Conservation (phyloP, 2,329 filamentous ascomycete genomes). For the Claviceps fusiformis region DNA sequence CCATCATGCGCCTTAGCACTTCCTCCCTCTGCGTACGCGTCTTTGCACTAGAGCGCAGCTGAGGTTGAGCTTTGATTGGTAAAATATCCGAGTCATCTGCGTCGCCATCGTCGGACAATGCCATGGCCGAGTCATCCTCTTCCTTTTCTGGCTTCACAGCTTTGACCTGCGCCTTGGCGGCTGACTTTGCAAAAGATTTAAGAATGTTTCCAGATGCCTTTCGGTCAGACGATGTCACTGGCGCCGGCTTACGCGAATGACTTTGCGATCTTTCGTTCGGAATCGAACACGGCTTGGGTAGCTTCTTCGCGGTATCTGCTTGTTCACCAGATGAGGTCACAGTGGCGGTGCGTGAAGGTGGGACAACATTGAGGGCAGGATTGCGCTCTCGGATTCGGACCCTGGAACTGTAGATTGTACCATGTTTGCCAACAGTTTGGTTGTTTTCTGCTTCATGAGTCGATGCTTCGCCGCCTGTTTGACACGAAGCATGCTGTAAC, state of each 20-base stretch:
- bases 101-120: slow-evolving; percentile 27
- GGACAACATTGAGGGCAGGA: background rate
- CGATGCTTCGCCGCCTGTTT: background rate
- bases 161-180: slow-evolving; percentile 22
- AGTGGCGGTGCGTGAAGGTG: background rate
- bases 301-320: slow-evolving; percentile 17
- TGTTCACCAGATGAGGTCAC: background rate
- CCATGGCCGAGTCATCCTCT: slow-evolving; percentile 17
- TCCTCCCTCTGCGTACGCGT: slow-evolving; percentile 25
- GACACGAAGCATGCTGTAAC: background rate
- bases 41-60: slow-evolving; percentile 14
- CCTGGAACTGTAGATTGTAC: slow-evolving; percentile 2
- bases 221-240: slow-evolving; percentile 32
- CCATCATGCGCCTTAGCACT: slow-evolving; percentile 31
- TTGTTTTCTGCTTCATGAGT: background rate
- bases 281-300: slow-evolving; percentile 10
- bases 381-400: slow-evolving; percentile 4
- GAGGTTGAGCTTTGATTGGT: slow-evolving; percentile 11
- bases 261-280: slow-evolving; percentile 13
- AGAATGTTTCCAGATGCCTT: slow-evolving; percentile 53
- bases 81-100: slow-evolving; percentile 24
- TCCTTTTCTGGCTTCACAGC: slow-evolving; percentile 31
- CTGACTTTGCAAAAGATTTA: slow-evolving; percentile 61
- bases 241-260: background rate
- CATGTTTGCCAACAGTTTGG: background rate